phyloP scores from a whole-genome alignment of 1,284 basidiomycete species.

The Albatrellus sp. region DNA sequence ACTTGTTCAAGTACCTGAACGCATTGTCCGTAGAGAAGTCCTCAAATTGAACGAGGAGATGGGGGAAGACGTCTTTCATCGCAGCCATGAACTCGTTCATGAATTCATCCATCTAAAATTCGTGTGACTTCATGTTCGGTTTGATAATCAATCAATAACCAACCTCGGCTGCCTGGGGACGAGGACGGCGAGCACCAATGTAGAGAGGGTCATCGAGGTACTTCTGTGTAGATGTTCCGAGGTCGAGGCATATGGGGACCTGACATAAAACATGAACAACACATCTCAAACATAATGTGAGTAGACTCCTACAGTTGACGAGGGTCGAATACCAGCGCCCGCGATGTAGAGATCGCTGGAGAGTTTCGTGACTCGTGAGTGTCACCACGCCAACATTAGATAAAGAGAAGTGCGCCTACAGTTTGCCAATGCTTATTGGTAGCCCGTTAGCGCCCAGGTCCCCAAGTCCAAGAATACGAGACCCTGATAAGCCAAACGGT shows the following conservation, averaged over 20 bases:
- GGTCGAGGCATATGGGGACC: constrained; percentile 62
- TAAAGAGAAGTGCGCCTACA: constrained; percentile 26
- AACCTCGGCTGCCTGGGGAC: constrained; percentile 40
- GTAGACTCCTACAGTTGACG: constrained; percentile 28
- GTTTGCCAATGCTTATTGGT: constrained; percentile 76
- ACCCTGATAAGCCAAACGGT: constrained; percentile 24
- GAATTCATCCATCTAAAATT: constrained; percentile 53
- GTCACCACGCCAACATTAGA: constrained; percentile 1
- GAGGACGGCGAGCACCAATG: constrained; percentile 54
- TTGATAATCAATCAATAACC: not conserved
- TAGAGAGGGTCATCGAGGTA: constrained; percentile 74
- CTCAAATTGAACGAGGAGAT: constrained; percentile 73
- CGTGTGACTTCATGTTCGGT: not conserved
- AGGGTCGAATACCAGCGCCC: constrained; percentile 47
- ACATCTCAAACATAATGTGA: not conserved
- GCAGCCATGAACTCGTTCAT: constrained; percentile 77
- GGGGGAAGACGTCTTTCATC: constrained; percentile 55
- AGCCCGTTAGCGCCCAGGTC: constrained; percentile 65
- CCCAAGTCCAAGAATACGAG: constrained; percentile 75
- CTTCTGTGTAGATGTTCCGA: constrained; percentile 70
- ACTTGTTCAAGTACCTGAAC: constrained; percentile 59
- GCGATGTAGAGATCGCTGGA: constrained; percentile 61
- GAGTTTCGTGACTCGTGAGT: constrained; percentile 1
- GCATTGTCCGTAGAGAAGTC: constrained; percentile 72
- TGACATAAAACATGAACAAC: not conserved